These are phyloP conservation scores for Pythium plurisporium DNA, from an alignment of 352 stramenopile species.

Conservation along the genomic window DNA sequence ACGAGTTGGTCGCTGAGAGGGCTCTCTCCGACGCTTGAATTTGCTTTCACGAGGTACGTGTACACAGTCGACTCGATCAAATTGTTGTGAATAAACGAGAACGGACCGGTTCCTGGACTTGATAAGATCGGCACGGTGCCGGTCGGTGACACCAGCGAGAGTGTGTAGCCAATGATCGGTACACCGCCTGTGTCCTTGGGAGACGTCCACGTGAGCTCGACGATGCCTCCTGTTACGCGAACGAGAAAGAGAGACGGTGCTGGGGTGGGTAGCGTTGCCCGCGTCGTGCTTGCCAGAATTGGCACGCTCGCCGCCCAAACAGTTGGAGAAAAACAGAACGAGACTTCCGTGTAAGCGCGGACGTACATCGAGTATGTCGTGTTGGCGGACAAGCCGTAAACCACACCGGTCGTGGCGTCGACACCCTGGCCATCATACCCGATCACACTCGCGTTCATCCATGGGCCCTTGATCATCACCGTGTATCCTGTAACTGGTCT, in stretches of 20 bases:
- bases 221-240: conserved; percentile 20
- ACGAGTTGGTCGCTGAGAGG: conserved; percentile 25
- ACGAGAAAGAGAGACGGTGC: conserved; percentile 7
- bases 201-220: conserved; percentile 23
- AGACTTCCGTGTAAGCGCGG: conserved; percentile 20
- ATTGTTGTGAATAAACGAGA: conserved; percentile 39
- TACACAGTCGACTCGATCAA: conserved; percentile 48
- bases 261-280: conserved; percentile 18
- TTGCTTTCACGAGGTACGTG: conserved; percentile 34
- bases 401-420: not conserved
- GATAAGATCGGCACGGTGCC: conserved; percentile 21
- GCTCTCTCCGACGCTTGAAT: conserved; percentile 34
- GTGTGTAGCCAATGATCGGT: conserved; percentile 18
- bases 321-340: conserved; percentile 19
- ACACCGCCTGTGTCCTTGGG: conserved; percentile 22
- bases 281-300: conserved; percentile 7
- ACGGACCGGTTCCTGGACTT: conserved; percentile 13
- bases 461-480: conserved; percentile 25
- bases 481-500: conserved; percentile 42
- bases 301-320: conserved; percentile 2
- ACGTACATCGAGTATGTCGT: conserved; percentile 25
- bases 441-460: conserved; percentile 9
- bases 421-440: conserved; percentile 43
- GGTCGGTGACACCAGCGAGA: conserved; percentile 8
- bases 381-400: conserved; percentile 21